These are phyloP conservation scores for Candida nonsorbophila DNA, from an alignment of 805 yeast species.

Conservation along the genomic window DNA sequence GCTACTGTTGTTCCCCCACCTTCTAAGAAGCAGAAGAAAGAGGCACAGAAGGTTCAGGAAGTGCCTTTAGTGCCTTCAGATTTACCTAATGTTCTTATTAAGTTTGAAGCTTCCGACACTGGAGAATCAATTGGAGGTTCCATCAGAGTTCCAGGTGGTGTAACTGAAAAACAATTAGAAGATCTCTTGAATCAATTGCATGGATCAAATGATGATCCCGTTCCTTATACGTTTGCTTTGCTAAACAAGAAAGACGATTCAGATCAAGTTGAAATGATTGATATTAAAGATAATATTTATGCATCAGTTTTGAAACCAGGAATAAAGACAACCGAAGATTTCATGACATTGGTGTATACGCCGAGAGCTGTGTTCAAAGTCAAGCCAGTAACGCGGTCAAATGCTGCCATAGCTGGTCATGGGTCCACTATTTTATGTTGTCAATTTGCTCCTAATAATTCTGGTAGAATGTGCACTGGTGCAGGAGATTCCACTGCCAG, in stretches of 20 bases:
- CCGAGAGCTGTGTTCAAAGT: constrained; percentile 96
- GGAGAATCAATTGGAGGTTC: constrained; percentile 84
- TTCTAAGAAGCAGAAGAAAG: constrained; percentile 79
- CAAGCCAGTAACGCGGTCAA: constrained; percentile 81
- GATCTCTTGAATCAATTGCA: constrained; percentile 77
- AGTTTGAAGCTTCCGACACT: constrained; percentile 89
- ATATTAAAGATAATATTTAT: constrained; percentile 74
- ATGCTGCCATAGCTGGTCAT: constrained; percentile 92
- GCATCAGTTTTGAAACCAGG: constrained; percentile 82
- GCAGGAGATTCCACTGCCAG: constrained; percentile 96
- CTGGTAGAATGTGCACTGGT: constrained; percentile 85
- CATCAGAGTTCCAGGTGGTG: constrained; percentile 85
- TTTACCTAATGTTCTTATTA: constrained; percentile 80
- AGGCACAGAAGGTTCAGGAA: constrained; percentile 76
- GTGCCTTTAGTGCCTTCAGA: constrained; percentile 70
- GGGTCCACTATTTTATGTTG: constrained; percentile 90
- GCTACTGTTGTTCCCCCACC: constrained; percentile 94
- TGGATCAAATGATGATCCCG: constrained; percentile 70
- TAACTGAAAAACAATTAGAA: constrained; percentile 81
- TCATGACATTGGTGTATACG: constrained; percentile 82
- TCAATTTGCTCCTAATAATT: constrained; percentile 87
- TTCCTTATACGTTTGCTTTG: constrained; percentile 83
- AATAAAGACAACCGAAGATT: constrained; percentile 85
- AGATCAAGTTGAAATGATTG: constrained; percentile 46
- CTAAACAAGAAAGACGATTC: constrained; percentile 36